Evolutionary conservation across 805 yeast species (phyloP).

Genomic region (Ascoidea asiatica): DNA sequence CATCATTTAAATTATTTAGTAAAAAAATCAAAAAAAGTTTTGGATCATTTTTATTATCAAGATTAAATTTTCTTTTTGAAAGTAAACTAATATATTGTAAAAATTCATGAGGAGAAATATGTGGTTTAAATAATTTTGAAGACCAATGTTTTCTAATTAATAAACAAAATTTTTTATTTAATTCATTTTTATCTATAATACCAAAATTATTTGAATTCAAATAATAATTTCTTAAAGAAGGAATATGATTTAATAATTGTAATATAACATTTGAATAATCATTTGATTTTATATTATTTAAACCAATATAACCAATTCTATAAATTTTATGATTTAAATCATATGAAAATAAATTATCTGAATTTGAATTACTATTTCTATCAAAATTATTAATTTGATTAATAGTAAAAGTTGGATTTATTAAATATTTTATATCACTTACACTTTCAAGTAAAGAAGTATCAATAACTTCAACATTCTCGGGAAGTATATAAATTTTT

Average conservation of each 20-base stretch:
- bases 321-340: constrained; percentile 37
- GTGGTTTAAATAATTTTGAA: constrained; percentile 37
- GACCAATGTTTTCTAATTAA: constrained; percentile 56
- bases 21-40: constrained; percentile 48
- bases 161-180: constrained; percentile 30
- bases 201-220: constrained; percentile 16
- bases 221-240: constrained; percentile 32
- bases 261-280: constrained; percentile 47
- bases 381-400: constrained; percentile 20
- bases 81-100: constrained; percentile 30
- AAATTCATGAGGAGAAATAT: constrained; percentile 57
- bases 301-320: constrained; percentile 51
- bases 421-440: constrained; percentile 36
- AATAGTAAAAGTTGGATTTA: constrained; percentile 35
- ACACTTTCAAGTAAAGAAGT: constrained; percentile 20
- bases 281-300: constrained; percentile 37
- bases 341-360: constrained; percentile 11
- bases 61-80: constrained; percentile 29
- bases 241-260: constrained; percentile 41
- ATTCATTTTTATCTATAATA: constrained; percentile 15
- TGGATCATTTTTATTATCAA: constrained; percentile 34
- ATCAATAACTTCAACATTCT: constrained; percentile 28
- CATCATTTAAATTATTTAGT: constrained; percentile 29
- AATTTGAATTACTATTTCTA: constrained; percentile 4
- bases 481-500: constrained; percentile 51